Base-by-base conservation (phyloP, 2,329 filamentous ascomycete species). In the Lithohypha guttulata region DNA sequence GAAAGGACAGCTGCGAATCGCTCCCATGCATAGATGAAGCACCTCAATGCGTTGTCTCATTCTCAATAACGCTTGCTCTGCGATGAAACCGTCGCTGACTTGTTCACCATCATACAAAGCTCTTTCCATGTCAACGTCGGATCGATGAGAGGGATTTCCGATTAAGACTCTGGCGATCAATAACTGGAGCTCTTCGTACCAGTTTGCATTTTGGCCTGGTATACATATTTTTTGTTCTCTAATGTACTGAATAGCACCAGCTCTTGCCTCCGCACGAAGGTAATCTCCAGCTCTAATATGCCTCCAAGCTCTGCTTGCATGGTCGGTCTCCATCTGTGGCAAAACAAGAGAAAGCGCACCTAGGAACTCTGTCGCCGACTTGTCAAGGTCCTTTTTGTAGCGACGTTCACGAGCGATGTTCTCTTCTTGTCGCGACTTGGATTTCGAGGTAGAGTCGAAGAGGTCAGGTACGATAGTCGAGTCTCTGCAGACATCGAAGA, bases 81-180 rank as follows among this genome's bases (percentile, higher is more conserved):
- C 18, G 6, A 31, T 14, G 27, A 31, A 14, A 13, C 15, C 10
- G 3, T 8, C 13, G 17, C 26, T 21, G 10, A 31, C n/a, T n/a
- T 13, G 7, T 15, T 30, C 27, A 14, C 18, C n/a, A 47, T 18
- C 14, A 17, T 15, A 42, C 23, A 31, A 44, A 38, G 15, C 44
- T 14, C 41, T 22, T 20, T 47, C 42, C 21, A 47, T 33, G 6
- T 50, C 30, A 20, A 35, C 39, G 31, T 48, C 41, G 36, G 27
- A 22, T n/a, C n/a, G n/a, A 13, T 30, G 17, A 6, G 25, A 3
- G 17, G 27, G 8, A 17, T 23, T 5, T n/a, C 19, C 19, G 18
- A 31, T 31, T 8, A 39, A 9, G 13, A 39, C 15, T 5, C 31
- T 39, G 19, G 22, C 26, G 17, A 39, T 17, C 8, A 39, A 13